These are phyloP conservation scores for Alternaria novae-zelandiae DNA, from an alignment of 2,329 filamentous ascomycete species.

Conservation along the genomic window DNA sequence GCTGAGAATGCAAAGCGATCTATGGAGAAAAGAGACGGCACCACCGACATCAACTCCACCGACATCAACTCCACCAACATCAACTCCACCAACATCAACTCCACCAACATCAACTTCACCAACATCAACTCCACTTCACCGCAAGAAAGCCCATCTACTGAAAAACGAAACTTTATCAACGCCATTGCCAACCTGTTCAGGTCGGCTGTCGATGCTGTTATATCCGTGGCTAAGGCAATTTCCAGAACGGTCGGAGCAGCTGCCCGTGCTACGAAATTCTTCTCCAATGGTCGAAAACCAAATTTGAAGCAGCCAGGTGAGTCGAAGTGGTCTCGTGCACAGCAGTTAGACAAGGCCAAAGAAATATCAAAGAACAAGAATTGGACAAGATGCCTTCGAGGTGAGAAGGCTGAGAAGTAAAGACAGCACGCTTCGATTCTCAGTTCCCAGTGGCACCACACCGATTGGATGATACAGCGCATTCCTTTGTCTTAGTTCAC, in stretches of 20 bases:
- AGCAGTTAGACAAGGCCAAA: constrained; percentile 12
- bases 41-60: background rate
- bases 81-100: background rate
- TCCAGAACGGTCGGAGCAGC: background rate
- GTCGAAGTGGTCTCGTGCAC: constrained; percentile 1
- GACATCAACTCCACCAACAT: background rate
- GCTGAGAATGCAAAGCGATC: constrained; percentile 9
- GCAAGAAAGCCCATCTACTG: background rate
- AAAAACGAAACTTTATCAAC: constrained; percentile 1
- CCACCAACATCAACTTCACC: background rate
- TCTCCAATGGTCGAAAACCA: constrained; percentile 6
- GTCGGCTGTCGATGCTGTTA: background rate
- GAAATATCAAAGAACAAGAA: constrained; percentile 13
- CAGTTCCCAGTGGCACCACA: background rate
- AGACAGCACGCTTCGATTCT: background rate
- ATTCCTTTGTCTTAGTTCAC: background rate
- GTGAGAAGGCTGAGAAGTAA: constrained; percentile 12
- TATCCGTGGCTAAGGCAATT: background rate
- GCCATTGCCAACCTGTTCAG: constrained; percentile 1
- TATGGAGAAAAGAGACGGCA: background rate
- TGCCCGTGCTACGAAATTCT: constrained; percentile 5
- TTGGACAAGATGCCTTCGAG: constrained; percentile 11
- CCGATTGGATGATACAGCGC: background rate
- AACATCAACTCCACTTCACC: background rate
- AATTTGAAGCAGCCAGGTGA: constrained; percentile 12